Percentiles rank a stretch among this genome's conserved stretches.
Conservation (phyloP, 108 stramenopile species). For the Aurantiochytrium sp. region DNA sequence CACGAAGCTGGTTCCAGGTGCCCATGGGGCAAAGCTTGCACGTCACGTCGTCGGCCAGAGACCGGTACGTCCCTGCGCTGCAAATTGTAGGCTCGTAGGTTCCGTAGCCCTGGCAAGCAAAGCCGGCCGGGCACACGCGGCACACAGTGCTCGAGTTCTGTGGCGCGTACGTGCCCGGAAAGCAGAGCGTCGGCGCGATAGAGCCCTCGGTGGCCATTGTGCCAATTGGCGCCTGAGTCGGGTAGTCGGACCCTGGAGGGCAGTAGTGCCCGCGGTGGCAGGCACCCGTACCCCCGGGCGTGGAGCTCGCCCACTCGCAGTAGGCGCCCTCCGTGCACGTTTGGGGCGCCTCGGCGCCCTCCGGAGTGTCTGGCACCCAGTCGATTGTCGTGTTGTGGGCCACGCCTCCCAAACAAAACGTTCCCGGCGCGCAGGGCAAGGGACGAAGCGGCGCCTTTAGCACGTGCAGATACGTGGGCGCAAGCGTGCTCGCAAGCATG, state of each 20-base stretch:
- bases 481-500: background rate
- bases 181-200: conserved; percentile 73
- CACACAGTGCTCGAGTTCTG: conserved; percentile 59
- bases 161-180: conserved; percentile 78
- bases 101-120: conserved; percentile 70
- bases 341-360: conserved; percentile 63
- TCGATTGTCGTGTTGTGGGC: conserved; percentile 58
- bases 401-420: conserved; percentile 77
- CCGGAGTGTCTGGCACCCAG: conserved; percentile 61
- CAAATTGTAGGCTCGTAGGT: conserved; percentile 77
- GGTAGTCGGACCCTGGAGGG: conserved; percentile 59
- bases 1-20: conserved; percentile 63
- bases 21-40: conserved; percentile 72
- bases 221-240: conserved; percentile 65
- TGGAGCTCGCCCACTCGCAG: conserved; percentile 63
- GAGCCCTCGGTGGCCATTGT: conserved; percentile 61
- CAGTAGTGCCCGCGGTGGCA: conserved; percentile 78
- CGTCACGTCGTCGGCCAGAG: conserved; percentile 65
- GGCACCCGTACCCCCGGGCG: conserved; percentile 58
- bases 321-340: conserved; percentile 69
- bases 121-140: conserved; percentile 68
- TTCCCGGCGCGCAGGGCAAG: conserved; percentile 61
- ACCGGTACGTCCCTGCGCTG: conserved; percentile 67
- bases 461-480: background rate
- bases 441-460: conserved; percentile 42